A percentile compares a stretch with the other conserved stretches of the same genome.
Conservation (phyloP, 225 moss, liverwort and hornwort genomes). For the Bryoerythrophyllum caledonicum region DNA sequence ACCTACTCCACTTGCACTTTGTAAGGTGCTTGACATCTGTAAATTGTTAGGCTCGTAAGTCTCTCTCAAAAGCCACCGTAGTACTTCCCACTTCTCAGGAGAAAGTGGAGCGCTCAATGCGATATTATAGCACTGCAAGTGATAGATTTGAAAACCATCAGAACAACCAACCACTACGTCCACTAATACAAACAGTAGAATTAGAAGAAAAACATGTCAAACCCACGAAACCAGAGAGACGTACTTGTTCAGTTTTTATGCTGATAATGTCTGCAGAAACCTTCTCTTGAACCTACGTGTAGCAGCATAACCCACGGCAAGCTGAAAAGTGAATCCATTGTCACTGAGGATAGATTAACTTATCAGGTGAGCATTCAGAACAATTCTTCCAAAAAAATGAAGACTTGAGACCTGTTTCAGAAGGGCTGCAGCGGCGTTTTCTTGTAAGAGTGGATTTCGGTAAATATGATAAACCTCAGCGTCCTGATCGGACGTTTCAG, state of each 20-base stretch:
- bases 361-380: background rate
- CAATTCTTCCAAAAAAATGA: slow-evolving; percentile 2
- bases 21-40: slow-evolving; percentile 65
- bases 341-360: background rate
- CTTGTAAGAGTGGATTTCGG: slow-evolving; percentile 73
- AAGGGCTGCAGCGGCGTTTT: slow-evolving; percentile 71
- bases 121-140: slow-evolving; percentile 85
- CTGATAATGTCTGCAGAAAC: slow-evolving; percentile 58
- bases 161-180: background rate
- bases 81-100: slow-evolving; percentile 67
- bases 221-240: background rate
- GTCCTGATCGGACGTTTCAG: slow-evolving; percentile 38
- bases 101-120: slow-evolving; percentile 67
- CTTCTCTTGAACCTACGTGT: slow-evolving; percentile 71
- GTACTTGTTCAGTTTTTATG: slow-evolving; percentile 86
- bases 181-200: no score
- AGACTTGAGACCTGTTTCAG: slow-evolving; percentile 62
- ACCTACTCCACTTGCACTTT: slow-evolving; percentile 49
- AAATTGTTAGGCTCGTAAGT: slow-evolving; percentile 87
- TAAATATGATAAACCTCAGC: slow-evolving; percentile 80
- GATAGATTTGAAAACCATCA: slow-evolving; percentile 18
- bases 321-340: slow-evolving; percentile 1
- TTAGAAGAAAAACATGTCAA: background rate
- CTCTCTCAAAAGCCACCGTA: slow-evolving; percentile 87
- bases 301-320: slow-evolving; percentile 12